These are phyloP conservation scores for Phanerochaete sordida DNA, from an alignment of 768 basidiomycete genomes.

Conservation along the genomic window DNA sequence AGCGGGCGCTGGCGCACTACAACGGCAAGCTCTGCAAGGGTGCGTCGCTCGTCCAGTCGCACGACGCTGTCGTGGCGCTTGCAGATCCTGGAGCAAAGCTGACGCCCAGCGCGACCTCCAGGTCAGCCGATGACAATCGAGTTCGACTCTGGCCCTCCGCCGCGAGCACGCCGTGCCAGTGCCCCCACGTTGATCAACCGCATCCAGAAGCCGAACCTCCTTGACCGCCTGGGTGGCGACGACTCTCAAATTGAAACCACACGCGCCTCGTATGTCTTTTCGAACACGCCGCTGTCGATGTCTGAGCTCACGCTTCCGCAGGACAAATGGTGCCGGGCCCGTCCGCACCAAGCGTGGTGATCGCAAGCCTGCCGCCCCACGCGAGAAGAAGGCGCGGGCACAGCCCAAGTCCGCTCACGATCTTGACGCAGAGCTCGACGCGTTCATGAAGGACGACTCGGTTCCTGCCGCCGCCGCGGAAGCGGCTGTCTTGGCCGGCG, in stretches of 20 bases:
- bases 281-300: background rate
- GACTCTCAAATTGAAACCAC: slow-evolving; percentile 5
- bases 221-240: slow-evolving; percentile 60
- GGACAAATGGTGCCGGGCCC: slow-evolving; percentile 25
- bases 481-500: slow-evolving; percentile 24
- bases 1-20: slow-evolving; percentile 78
- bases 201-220: slow-evolving; percentile 70
- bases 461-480: slow-evolving; percentile 29
- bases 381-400: slow-evolving; percentile 46
- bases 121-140: slow-evolving; percentile 77
- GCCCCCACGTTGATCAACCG: slow-evolving; percentile 67
- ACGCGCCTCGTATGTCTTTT: background rate
- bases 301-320: background rate
- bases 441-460: slow-evolving; percentile 67
- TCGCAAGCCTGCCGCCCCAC: slow-evolving; percentile 24
- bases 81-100: background rate
- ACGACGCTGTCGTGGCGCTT: background rate
- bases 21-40: slow-evolving; percentile 89
- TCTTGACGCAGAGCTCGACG: slow-evolving; percentile 84
- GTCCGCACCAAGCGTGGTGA: slow-evolving; percentile 34
- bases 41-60: slow-evolving; percentile 25
- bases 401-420: slow-evolving; percentile 78
- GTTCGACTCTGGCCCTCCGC: slow-evolving; percentile 46
- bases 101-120: slow-evolving; percentile 26
- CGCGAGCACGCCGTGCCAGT: slow-evolving; percentile 39